These are phyloP conservation scores for Helianthus tuberosus DNA, from an alignment of 129 eudicot species.

Conservation along the genomic window DNA sequence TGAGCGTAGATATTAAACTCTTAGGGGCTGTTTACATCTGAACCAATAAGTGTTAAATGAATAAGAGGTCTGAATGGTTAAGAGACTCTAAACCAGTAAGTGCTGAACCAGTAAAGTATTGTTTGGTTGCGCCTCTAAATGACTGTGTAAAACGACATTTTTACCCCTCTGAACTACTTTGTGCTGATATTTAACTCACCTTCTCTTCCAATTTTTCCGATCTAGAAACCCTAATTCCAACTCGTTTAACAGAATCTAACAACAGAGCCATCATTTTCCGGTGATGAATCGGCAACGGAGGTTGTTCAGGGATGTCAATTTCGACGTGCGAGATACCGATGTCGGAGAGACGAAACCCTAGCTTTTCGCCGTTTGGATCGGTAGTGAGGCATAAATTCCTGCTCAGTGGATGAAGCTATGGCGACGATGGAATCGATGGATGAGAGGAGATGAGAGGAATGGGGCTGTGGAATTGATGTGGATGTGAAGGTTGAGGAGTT, in stretches of 20 bases:
- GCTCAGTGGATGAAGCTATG: conserved; percentile 86
- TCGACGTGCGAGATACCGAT: conserved; percentile 55
- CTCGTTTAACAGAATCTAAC: conserved; percentile 50
- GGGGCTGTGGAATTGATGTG: too few species aligned
- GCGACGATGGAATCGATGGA: conserved; percentile 70
- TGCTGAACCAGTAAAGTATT: too few species aligned
- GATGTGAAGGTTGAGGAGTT: too few species aligned
- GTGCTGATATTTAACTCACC: conserved; percentile 16
- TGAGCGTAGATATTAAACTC: too few species aligned
- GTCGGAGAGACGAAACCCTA: conserved; percentile 58
- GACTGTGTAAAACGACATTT: too few species aligned
- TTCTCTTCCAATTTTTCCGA: conserved; percentile 32
- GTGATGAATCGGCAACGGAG: conserved; percentile 47
- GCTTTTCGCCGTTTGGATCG: conserved; percentile 77
- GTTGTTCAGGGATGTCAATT: conserved; percentile 53
- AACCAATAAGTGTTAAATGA: too few species aligned
- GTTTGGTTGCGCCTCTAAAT: too few species aligned
- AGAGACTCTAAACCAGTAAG: too few species aligned
- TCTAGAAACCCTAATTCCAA: conserved; percentile 58
- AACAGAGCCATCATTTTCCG: conserved; percentile 60
- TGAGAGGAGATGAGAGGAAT: too few species aligned
- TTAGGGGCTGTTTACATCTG: too few species aligned
- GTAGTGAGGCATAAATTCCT: conserved; percentile 61
- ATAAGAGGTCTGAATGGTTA: too few species aligned
- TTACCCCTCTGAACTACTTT: too few species aligned